Evolutionary conservation across 768 basidiomycete species (phyloP), one percentile per base, ranked within the genome.

Genomic region (Sporobolomyces phaffii): DNA sequence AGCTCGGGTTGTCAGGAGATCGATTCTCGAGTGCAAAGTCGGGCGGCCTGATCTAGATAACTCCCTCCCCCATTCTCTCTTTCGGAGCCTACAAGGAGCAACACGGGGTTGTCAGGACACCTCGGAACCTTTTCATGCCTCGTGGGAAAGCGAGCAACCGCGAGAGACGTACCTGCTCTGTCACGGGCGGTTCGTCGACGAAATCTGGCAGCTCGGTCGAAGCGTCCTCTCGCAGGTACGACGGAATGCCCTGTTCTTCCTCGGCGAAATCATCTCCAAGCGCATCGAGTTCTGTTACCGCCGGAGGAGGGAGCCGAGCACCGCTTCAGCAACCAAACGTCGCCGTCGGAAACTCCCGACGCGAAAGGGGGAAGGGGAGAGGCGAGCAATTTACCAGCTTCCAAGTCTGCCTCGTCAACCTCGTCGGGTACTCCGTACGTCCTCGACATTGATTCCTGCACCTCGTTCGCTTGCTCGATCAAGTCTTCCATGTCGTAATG

Each of bases 401-500:
- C 88, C 5, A 99, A 82, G 78, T 98, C 96, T 11, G 89, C 91
- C 77, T 99, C 96, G 78, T 99, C 96, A 28, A 99, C 82, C 77
- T 98, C 96, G 72, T 99, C 96, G 20, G 96, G 96, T 0, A 98
- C 90, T 18, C 87, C 90, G 77, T 99, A 99, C 28, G 91, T 93
- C 69, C 94, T 82, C 22, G 89, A 90, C 28, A 99, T 80, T 26
- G 88, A 85, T 77, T 98, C 96, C 75, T 98, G 94, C 65, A 99
- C 91, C 77, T 99, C 96, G 75, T 97, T 98, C 14, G 92, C 90
- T 77, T 96, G 91, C 75, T 98, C 96, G 64, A 99, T 80, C 68
- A 98, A 77, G 64, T 98, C 96, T 75, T 96, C 92, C 93, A 99
- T 97, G 65, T 99, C 94, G 77, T 88, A 91, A 77, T 99, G 94